phyloP scores from a whole-genome alignment of 2,329 filamentous ascomycete species.

The Botrytis paeoniae region DNA sequence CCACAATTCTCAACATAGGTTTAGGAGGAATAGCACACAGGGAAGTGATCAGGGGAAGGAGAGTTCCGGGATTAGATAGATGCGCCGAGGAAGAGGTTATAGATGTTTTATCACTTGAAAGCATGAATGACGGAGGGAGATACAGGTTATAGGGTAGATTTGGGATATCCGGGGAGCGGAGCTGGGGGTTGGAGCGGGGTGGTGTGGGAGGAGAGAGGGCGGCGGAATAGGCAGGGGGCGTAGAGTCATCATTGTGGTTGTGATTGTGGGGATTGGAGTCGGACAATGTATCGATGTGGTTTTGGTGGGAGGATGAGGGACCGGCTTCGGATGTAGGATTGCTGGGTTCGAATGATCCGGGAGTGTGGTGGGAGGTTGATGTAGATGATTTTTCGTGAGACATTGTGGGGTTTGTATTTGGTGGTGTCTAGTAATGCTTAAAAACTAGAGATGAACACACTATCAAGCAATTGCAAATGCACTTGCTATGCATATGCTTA shows the following conservation, averaged over 20 bases:
- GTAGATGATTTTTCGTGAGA: background rate
- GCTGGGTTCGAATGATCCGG: conserved; percentile 26
- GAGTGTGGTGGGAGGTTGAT: conserved; percentile 19
- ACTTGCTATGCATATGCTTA: background rate
- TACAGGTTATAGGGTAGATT: conserved; percentile 41
- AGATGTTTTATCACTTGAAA: conserved; percentile 48
- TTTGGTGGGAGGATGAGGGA: conserved; percentile 18
- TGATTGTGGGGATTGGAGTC: conserved; percentile 19
- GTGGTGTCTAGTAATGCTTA: background rate
- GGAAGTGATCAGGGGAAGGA: conserved; percentile 47
- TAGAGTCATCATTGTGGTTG: conserved; percentile 24
- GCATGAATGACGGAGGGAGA: conserved; percentile 49
- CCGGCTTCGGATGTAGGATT: conserved; percentile 26
- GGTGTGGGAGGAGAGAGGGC: conserved; percentile 23
- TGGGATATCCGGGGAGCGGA: conserved; percentile 29
- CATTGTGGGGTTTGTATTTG: background rate
- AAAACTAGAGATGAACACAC: background rate
- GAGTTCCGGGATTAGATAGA: conserved; percentile 45
- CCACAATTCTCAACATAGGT: conserved; percentile 50
- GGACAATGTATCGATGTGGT: background rate
- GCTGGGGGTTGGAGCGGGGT: conserved; percentile 13
- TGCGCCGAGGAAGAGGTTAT: conserved; percentile 49
- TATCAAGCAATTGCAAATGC: background rate
- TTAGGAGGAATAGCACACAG: conserved; percentile 55
- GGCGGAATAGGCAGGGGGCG: conserved; percentile 34